Evolutionary conservation across 2,329 filamentous ascomycete species (phyloP), one percentile per base, ranked within the genome.

Genomic region (Calonectria ilicicola): DNA sequence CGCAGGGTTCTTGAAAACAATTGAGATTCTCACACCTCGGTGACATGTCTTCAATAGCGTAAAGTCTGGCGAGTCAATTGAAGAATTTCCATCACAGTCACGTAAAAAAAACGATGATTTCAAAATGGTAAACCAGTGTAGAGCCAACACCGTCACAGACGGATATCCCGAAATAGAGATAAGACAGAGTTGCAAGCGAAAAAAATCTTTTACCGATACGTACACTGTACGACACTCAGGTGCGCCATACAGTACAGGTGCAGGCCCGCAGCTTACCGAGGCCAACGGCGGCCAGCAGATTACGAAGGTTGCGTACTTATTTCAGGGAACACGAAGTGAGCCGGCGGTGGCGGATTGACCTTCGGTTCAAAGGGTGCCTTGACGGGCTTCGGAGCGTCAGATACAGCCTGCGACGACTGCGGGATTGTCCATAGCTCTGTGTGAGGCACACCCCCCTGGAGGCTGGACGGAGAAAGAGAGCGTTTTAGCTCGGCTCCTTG

Each of bases 361-460:
- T 67, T 77, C 78, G 78, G 78, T 73, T 80, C 67, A 80, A 80
- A 77, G 75, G 78, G 75, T 72, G 69, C 67, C 70, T 72, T 51
- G 63, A 60, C 69, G 67, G 70, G 72, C 60, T 51, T 26, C 68
- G 38, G 67, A 72, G 68, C 47, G 35, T 66, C 40, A 63, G 44
- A 40, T 35, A 65, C 63, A 69, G 58, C 58, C 58, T 44, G 44
- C 53, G 69, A 53, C 69, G 51, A 56, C 53, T 46, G 64, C 67
- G 56, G 58, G 44, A 67, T 69, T 35, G 32, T 35, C 35, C 29
- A 32, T 51, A 65, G 47, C 26, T 65, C 47, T 62, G 38, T 51
- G 46, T 60, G 58, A 42, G 40, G 60, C 47, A 46, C 51, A 60
- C 17, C 46, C 65, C 72, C 73, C 74, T 75, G 68, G 72, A 70